Conservation (phyloP, 2,329 filamentous ascomycete species). For the Ophiostoma perfectum region DNA sequence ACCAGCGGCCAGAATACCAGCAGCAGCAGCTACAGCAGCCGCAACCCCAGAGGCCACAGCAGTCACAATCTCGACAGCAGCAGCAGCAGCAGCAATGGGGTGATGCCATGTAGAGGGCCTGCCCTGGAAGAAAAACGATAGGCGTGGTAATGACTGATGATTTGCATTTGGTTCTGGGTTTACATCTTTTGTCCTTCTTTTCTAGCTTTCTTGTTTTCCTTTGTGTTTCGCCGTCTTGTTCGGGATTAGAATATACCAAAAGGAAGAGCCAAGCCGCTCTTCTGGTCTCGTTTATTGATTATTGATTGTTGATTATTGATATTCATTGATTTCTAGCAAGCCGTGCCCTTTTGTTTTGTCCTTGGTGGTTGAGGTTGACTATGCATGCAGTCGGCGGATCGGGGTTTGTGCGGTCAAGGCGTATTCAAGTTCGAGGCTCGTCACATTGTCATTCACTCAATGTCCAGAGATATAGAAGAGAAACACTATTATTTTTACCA, state of each 20-base stretch:
- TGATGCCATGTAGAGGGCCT: background rate
- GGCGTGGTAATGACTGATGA: constrained; percentile 19
- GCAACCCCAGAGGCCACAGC: background rate
- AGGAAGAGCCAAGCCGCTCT: background rate
- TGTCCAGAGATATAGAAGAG: background rate
- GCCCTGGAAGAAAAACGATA: background rate
- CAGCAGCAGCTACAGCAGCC: background rate
- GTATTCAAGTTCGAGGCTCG: background rate
- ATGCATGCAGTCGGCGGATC: no score
- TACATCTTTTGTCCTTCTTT: background rate
- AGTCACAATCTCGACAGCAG: background rate
- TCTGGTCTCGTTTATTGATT: background rate
- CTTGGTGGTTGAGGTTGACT: no score
- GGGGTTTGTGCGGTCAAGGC: no score
- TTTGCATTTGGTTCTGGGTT: constrained; percentile 5
- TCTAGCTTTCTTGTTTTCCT: background rate
- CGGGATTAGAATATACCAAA: background rate
- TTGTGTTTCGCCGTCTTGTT: background rate
- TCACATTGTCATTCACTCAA: background rate
- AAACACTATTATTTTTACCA: background rate
- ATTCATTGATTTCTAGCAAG: no score
- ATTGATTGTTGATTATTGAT: no score
- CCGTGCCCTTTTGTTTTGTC: background rate
- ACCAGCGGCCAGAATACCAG: background rate
- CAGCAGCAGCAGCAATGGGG: constrained; percentile 5